These are phyloP conservation scores for Botryobasidium botryosum DNA, from an alignment of 768 basidiomycete species.

Conservation along the genomic window DNA sequence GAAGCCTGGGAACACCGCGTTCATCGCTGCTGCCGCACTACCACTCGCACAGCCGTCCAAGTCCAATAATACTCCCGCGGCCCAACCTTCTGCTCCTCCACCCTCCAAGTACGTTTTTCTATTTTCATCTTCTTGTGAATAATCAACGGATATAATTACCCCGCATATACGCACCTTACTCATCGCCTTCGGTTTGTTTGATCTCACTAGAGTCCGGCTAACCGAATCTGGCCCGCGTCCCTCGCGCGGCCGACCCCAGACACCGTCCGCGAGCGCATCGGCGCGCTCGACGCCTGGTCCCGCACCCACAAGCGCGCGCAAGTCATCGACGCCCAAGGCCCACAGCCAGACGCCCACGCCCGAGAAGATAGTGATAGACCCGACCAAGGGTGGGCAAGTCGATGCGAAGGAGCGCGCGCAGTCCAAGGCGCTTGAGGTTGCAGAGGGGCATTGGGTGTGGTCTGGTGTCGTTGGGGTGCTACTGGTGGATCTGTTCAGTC, in stretches of 20 bases:
- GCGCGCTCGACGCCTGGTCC: not conserved
- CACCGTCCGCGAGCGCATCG: constrained; percentile 1
- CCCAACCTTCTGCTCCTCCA: constrained; percentile 26
- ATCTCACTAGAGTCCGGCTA: constrained; percentile 49
- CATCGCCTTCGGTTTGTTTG: not conserved
- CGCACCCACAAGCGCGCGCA: too few relatives aligned
- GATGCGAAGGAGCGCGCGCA: constrained; percentile 21
- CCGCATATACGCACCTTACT: constrained; percentile 1
- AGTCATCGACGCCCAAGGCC: constrained; percentile 22
- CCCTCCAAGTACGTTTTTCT: constrained; percentile 30
- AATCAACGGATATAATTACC: too few relatives aligned
- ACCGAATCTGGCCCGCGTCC: too few relatives aligned
- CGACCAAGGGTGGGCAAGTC: constrained; percentile 71
- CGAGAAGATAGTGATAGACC: constrained; percentile 63
- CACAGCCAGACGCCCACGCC: too few relatives aligned
- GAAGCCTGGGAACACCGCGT: constrained; percentile 68
- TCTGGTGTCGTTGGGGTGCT: constrained; percentile 64
- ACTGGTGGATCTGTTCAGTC: constrained; percentile 67
- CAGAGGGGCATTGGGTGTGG: constrained; percentile 70
- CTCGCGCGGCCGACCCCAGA: constrained; percentile 30
- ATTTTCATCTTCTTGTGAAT: not conserved
- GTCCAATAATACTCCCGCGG: constrained; percentile 18
- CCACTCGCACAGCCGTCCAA: not conserved
- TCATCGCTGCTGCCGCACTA: constrained; percentile 32
- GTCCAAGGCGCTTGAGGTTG: constrained; percentile 60